Evolutionary conservation across 2,329 filamentous ascomycete genomes (phyloP), one percentile per base, ranked within the genome.

Genomic region (Aspergillus sp.): DNA sequence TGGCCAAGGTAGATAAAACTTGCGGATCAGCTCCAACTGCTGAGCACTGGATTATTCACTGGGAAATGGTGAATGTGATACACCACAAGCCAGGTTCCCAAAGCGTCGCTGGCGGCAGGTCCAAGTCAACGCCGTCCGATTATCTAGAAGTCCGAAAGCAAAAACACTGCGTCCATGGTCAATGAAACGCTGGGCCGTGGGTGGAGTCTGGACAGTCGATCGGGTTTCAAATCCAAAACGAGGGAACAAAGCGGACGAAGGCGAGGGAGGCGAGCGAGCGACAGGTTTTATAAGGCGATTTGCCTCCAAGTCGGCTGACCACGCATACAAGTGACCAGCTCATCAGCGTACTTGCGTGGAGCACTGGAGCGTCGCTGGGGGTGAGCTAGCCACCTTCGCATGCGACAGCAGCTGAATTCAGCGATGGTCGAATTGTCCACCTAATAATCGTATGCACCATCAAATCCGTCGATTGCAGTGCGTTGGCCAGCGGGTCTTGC

Each of bases 241-340:
- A 49, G 42, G 34, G 41, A 30, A 43, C 20, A 45, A 51, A 47
- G 44, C 30, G 12, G 47, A 26, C 6, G 18, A 18, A 32, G 32
- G n/a, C 26, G 47, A 50, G 42, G 39, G 26, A 53, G 13, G 24
- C 17, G 48, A 52, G 50, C 36, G 42, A 59, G 43, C 45, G 55
- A 51, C 18, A 44, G 48, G 26, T 22, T 44, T 58, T 58, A 55
- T 55, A 49, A 34, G 38, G 53, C 52, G 15, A 24, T 43, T 45
- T 30, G 36, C 39, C 41, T 51, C 26, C 34, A 48, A 56, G 59
- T 60, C 60, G 60, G 52, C 51, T 60, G 60, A 60, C 57, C 62
- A 63, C 62, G 63, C 63, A 62, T 62, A 61, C 60, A 58, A 63
- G 61, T 60, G 63, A 64, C 62, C 63, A 65, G 58, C 63, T 61